A percentile compares a stretch with the other conserved stretches of the same genome.
Evolutionary conservation across 495 filamentous ascomycete species (phyloP).

Genomic region (Penicillium subrubescens): DNA sequence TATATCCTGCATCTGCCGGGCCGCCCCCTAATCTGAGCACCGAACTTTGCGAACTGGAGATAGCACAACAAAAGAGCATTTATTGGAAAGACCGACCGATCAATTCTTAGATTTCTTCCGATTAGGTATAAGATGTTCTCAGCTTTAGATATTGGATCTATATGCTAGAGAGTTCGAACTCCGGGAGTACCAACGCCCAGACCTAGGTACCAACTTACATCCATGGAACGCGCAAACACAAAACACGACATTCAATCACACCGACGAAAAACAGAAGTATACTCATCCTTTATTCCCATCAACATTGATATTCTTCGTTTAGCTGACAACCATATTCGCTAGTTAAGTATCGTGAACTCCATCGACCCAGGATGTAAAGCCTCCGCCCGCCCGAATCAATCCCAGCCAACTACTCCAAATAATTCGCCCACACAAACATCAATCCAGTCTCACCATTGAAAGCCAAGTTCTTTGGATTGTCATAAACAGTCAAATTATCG

Average conservation of each 20-base stretch:
- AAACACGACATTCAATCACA: not conserved
- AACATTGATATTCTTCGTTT: not conserved
- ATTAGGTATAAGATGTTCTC: too few relatives aligned
- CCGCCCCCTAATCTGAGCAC: too few relatives aligned
- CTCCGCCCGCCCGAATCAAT: not conserved
- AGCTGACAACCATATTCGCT: not conserved
- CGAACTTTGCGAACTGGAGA: too few relatives aligned
- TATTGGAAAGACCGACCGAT: too few relatives aligned
- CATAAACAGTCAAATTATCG: not conserved
- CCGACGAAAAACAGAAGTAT: not conserved
- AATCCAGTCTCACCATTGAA: not conserved
- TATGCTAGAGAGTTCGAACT: too few relatives aligned
- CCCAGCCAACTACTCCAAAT: not conserved
- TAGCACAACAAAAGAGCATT: too few relatives aligned
- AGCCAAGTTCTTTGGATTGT: not conserved
- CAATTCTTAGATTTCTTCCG: too few relatives aligned
- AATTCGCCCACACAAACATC: not conserved
- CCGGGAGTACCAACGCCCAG: too few relatives aligned
- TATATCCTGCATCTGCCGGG: not conserved
- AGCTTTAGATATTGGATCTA: too few relatives aligned
- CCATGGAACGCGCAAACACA: not conserved
- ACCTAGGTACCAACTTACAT: not conserved
- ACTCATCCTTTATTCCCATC: not conserved
- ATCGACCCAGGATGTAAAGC: not conserved
- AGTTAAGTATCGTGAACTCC: not conserved